Evolutionary conservation across 2,329 filamentous ascomycete species (phyloP), one percentile per base, ranked within the genome.

Genomic region (Ophiocordyceps camponoti-leonardi): DNA sequence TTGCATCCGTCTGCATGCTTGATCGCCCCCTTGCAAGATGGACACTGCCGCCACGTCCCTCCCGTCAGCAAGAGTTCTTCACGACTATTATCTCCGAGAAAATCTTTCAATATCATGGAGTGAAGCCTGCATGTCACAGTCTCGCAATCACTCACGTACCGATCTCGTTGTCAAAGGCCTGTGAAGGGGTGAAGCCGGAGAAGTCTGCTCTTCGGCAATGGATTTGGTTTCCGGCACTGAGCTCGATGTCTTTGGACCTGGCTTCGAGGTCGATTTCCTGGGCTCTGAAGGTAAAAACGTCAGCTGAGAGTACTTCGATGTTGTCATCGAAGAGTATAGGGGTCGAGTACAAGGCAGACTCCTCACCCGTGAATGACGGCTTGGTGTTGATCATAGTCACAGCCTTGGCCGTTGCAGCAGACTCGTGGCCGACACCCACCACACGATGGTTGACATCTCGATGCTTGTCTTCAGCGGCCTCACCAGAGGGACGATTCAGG

Each of bases 41-140:
- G 54, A 47, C 75, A 79, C 2, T 66, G 59, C 53, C 72, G 67
- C n/a, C n/a, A n/a, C 75, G 75, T 79, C 1, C 65, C 62, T 56
- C 4, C 60, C 48, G 0, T 50, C 46, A 0, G 70, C 72, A 1
- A 68, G 42, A 73, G 46, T 33, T 64, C 52, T 43, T 69, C 57
- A 0, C 67, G 48, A 0, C 53, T 53, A 0, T 51, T 47, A 43
- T 78, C 71, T 0, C 65, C 42, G 0, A 68, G 67, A 48, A 73
- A 79, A 19, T 73, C 67, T 0, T 72, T 66, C n/a, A n/a, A n/a
- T n/a, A n/a, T n/a, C n/a, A n/a, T n/a, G n/a, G n/a, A n/a, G n/a
- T n/a, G n/a, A n/a, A n/a, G n/a, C n/a, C n/a, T n/a, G n/a, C n/a
- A n/a, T n/a, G n/a, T n/a, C n/a, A n/a, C n/a, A n/a, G n/a, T n/a